Conservation (phyloP, 495 filamentous ascomycete species). For the Penicillium bialowiezense region DNA sequence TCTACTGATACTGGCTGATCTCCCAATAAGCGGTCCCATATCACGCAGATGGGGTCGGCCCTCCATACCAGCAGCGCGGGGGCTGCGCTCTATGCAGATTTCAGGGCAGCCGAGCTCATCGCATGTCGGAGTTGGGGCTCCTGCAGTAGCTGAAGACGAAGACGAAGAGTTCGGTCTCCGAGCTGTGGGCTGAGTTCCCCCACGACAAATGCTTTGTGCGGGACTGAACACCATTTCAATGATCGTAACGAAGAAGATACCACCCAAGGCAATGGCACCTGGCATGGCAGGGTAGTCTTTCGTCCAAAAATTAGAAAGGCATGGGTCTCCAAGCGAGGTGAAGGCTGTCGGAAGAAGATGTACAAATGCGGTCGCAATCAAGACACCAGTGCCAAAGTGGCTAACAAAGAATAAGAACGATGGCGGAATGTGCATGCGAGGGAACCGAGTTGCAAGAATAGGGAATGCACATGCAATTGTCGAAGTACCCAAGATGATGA, state of each 20-base stretch:
- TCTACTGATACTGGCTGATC: conserved; percentile 30
- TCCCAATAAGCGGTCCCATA: conserved; percentile 28
- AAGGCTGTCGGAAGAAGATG: conserved; percentile 77
- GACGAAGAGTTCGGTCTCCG: background rate
- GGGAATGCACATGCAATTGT: conserved; percentile 47
- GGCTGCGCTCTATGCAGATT: background rate
- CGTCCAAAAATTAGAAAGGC: conserved; percentile 66
- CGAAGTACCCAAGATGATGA: conserved; percentile 65
- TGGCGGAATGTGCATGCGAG: conserved; percentile 29
- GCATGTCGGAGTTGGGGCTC: background rate
- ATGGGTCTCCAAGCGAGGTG: conserved; percentile 65
- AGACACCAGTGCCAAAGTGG: conserved; percentile 79
- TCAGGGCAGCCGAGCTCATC: background rate
- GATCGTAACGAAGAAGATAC: conserved; percentile 63
- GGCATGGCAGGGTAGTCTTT: conserved; percentile 65
- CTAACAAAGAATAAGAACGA: conserved; percentile 62
- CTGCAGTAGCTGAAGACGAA: background rate
- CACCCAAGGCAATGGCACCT: conserved; percentile 64
- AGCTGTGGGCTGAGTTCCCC: conserved; percentile 1
- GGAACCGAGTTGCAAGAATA: conserved; percentile 37
- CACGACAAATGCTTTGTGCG: conserved; percentile 26
- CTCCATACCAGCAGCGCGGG: conserved; percentile 3
- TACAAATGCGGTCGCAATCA: conserved; percentile 81
- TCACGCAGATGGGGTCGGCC: conserved; percentile 25
- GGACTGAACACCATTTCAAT: conserved; percentile 67